These are phyloP conservation scores for Termitomyces sp. DNA, from an alignment of 768 basidiomycete genomes.

Conservation along the genomic window DNA sequence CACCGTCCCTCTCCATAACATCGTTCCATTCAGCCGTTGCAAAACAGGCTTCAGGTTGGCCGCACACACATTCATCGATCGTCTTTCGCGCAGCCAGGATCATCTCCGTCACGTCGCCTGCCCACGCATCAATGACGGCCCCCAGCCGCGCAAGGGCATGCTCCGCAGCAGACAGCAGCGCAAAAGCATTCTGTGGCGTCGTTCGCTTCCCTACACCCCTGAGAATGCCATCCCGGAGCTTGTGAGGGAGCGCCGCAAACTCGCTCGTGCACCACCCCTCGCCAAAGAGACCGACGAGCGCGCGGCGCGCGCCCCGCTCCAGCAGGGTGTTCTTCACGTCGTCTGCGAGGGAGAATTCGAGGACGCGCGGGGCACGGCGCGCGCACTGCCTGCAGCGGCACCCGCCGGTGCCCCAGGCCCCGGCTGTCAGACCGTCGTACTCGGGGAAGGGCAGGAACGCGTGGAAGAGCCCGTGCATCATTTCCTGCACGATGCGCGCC, in stretches of 20 bases:
- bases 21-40: constrained; percentile 66
- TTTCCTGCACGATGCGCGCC: constrained; percentile 79
- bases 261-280: constrained; percentile 86
- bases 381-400: constrained; percentile 85
- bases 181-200: constrained; percentile 60
- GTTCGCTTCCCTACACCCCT: constrained; percentile 69
- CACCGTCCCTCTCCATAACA: constrained; percentile 69
- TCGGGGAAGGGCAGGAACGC: constrained; percentile 76
- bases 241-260: constrained; percentile 64
- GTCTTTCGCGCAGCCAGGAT: constrained; percentile 53
- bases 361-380: constrained; percentile 71
- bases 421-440: constrained; percentile 68
- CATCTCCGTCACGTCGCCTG: constrained; percentile 62
- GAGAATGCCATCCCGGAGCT: constrained; percentile 63
- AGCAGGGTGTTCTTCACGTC: constrained; percentile 75
- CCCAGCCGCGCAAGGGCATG: constrained; percentile 52
- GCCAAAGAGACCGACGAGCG: constrained; percentile 79
- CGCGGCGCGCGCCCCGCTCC: constrained; percentile 66
- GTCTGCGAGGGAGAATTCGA: constrained; percentile 71
- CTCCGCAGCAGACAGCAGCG: constrained; percentile 63
- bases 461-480: constrained; percentile 87
- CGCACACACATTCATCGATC: constrained; percentile 58
- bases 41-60: constrained; percentile 60
- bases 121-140: constrained; percentile 64
- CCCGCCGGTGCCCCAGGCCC: constrained; percentile 79